Base-by-base conservation (phyloP, 2,329 filamentous ascomycete species). In the Aspergillus ochraceoroseus region DNA sequence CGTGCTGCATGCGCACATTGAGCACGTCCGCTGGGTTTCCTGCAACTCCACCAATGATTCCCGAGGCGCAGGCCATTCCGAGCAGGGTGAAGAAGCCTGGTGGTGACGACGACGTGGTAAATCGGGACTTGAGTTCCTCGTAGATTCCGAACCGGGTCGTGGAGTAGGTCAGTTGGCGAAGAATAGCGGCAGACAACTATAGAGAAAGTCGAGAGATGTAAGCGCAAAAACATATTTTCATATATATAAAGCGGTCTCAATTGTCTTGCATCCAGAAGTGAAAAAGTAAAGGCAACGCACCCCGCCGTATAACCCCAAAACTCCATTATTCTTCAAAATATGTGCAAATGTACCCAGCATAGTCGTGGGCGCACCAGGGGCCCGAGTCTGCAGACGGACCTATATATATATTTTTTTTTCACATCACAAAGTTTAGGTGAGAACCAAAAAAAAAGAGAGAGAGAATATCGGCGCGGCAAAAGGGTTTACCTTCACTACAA, bases 1-100 rank as follows among this genome's bases (percentile, higher is more conserved):
- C 92, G 67, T 94, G 87, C 70, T 98, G 92, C 92, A 98, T 98
- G 52, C 92, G 87, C 34, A 98, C 92, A 67, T 98, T 98, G 58
- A 95, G 75, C 22, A 98, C 88, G 63, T 98, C 92, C 51, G 89
- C 90, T 2, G 89, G 88, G 68, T 96, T 98, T 51, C 92, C 92
- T 4, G 83, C 85, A 32, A 96, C 70, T 34, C 92, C 92, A 47
- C 92, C 92, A 2, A 94, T 67, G 61, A 95, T 86, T 36, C 92
- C 92, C 5, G 92, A 90, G 18, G 80, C 70, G 15, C 81, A 83
- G 38, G 90, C 87, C 66, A 96, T 85, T 51, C 77, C 85, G 49
- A 95, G 76, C 7, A 98, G 81, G n/a, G 79, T 74, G 7, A 80
- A 72, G 55, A 95, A 81, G 2, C 83, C 80, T 2, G 88, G 83